Conservation (phyloP, 345 rosid species). For the Conringia planisiliqua region DNA sequence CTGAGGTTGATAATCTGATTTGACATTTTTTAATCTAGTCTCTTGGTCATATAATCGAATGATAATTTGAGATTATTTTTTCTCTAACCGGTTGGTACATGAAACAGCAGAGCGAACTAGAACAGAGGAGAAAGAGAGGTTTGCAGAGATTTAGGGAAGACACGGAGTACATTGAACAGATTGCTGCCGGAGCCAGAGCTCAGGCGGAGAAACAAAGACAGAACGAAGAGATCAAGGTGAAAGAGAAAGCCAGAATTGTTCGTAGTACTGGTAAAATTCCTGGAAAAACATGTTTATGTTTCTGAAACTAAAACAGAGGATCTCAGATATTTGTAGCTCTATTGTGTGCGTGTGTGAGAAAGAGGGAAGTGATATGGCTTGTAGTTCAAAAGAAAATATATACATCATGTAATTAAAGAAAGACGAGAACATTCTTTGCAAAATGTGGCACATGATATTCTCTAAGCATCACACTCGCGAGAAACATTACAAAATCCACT, state of each 20-base stretch:
- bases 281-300: conserved; percentile 29
- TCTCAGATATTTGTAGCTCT: conserved; percentile 7
- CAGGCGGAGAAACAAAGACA: conserved; percentile 53
- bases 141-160: conserved; percentile 42
- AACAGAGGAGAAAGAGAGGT: conserved; percentile 44
- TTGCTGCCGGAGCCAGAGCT: conserved; percentile 53
- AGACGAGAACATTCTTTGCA: not conserved
- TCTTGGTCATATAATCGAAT: not conserved
- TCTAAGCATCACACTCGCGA: not conserved
- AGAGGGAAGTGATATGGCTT: not conserved
- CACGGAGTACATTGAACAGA: conserved; percentile 45
- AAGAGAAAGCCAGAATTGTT: conserved; percentile 51
- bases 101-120: conserved; percentile 46
- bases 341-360: not conserved
- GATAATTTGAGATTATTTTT: not conserved
- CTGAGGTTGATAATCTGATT: conserved; percentile 47
- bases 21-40: not conserved
- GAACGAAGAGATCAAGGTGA: conserved; percentile 49
- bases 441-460: not conserved
- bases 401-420: not conserved
- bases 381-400: not conserved
- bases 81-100: conserved; percentile 8
- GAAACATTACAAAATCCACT: not conserved
- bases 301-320: conserved; percentile 19
- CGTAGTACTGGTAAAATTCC: conserved; percentile 62